Conservation (phyloP, 2,329 filamentous ascomycete species). For the Monilinia laxa region DNA sequence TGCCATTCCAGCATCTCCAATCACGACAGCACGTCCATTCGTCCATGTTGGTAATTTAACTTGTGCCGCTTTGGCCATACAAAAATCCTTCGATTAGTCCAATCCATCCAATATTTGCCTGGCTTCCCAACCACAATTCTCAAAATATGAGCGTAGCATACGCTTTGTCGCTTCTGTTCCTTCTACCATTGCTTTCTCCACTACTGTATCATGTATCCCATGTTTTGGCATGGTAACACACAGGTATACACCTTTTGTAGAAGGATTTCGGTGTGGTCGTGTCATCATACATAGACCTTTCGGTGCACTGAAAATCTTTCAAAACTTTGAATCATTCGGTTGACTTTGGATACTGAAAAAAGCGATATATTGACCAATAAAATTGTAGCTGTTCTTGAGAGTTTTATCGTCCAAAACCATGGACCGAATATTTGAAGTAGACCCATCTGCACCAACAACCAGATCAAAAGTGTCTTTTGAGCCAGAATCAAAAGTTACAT, state of each 20-base stretch:
- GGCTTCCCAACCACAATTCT: conserved; percentile 46
- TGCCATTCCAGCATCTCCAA: conserved; percentile 54
- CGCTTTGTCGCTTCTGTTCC: conserved; percentile 42
- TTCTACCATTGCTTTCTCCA: conserved; percentile 44
- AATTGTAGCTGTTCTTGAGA: conserved; percentile 40
- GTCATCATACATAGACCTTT: conserved; percentile 44
- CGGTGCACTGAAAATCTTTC: conserved; percentile 42
- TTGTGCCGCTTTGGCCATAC: conserved; percentile 43
- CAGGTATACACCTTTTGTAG: conserved; percentile 42
- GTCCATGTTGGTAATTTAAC: conserved; percentile 45
- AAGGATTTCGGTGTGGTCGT: conserved; percentile 40
- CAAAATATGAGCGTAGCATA: conserved; percentile 34
- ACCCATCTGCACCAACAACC: conserved; percentile 50
- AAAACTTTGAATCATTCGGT: conserved; percentile 43
- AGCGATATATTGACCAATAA: conserved; percentile 41
- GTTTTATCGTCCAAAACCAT: conserved; percentile 46
- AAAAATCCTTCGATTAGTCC: conserved; percentile 43
- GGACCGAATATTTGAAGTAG: conserved; percentile 48
- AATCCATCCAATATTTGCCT: conserved; percentile 44
- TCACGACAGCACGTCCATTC: conserved; percentile 46
- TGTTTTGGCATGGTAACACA: conserved; percentile 40
- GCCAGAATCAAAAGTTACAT: conserved; percentile 45
- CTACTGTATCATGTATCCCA: conserved; percentile 38
- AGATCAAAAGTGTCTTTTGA: conserved; percentile 47
- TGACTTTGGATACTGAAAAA: conserved; percentile 46